Evolutionary conservation across 306 rosid genomes (phyloP).

Genomic region (Castanopsis chinensis): DNA sequence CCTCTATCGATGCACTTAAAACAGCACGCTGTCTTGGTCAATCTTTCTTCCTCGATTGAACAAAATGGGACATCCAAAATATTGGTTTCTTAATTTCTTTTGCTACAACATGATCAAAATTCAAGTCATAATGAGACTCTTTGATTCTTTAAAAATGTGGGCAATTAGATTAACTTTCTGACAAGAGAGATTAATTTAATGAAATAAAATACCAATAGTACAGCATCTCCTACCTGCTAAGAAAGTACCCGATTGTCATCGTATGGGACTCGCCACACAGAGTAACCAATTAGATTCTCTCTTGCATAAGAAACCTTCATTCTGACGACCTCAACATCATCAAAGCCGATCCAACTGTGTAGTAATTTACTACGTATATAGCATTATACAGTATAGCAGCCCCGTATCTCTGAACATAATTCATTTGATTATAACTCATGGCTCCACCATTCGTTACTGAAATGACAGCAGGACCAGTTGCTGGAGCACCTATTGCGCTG

Average conservation of each 20-base stretch:
- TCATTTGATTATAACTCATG: slow-evolving; percentile 24
- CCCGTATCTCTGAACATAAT: background rate
- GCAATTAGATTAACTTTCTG: background rate
- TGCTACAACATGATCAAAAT: no score
- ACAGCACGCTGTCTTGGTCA: no score
- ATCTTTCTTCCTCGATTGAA: no score
- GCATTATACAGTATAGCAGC: slow-evolving; percentile 18
- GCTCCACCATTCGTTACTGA: background rate
- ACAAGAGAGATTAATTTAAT: background rate
- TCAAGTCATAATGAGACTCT: no score
- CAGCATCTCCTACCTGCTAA: slow-evolving; percentile 16
- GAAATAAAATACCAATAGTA: background rate
- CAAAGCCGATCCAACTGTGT: slow-evolving; percentile 30
- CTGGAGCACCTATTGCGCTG: slow-evolving; percentile 27
- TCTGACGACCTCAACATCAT: slow-evolving; percentile 28
- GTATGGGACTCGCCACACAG: slow-evolving; percentile 22
- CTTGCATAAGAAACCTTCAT: slow-evolving; percentile 39
- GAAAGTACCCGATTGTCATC: slow-evolving; percentile 36
- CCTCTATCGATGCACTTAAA: no score
- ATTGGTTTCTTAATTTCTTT: no score
- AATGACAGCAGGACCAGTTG: slow-evolving; percentile 37
- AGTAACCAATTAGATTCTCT: slow-evolving; percentile 31
- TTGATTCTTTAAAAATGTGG: background rate
- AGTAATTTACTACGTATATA: slow-evolving; percentile 34
- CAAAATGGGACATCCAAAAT: no score